These are phyloP conservation scores for Crithidia mellificae DNA, from an alignment of 208 protist genomes.

Conservation along the genomic window DNA sequence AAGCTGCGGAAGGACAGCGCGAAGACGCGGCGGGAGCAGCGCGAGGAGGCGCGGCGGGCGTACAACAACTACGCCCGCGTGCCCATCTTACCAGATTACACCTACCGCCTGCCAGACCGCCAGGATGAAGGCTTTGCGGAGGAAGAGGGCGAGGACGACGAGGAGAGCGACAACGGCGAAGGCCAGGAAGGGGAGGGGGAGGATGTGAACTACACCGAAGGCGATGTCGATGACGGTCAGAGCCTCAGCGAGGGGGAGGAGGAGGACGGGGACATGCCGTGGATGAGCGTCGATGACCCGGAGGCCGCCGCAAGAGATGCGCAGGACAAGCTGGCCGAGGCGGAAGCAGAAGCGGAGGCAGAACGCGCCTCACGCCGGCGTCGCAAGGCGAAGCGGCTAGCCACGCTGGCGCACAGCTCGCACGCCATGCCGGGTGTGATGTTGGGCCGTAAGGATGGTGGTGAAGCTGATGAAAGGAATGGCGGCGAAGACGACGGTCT, in stretches of 20 bases:
- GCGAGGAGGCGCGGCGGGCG: slow-evolving; percentile 79
- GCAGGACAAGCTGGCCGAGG: neutral
- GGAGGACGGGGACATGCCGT: slow-evolving; percentile 29
- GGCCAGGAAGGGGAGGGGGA: slow-evolving; percentile 30
- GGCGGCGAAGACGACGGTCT: no score
- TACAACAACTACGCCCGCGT: slow-evolving; percentile 88
- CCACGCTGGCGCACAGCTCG: slow-evolving; percentile 35
- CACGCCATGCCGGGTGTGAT: slow-evolving; percentile 72
- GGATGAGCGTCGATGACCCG: slow-evolving; percentile 37
- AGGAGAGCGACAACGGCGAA: slow-evolving; percentile 28
- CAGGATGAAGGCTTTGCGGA: slow-evolving; percentile 40
- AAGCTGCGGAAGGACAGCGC: slow-evolving; percentile 69
- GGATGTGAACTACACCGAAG: slow-evolving; percentile 6
- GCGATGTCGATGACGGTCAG: neutral
- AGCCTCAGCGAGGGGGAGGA: slow-evolving; percentile 10
- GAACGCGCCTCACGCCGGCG: slow-evolving; percentile 6
- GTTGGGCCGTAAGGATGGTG: slow-evolving; percentile 22
- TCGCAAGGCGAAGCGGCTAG: slow-evolving; percentile 23
- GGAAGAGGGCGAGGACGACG: slow-evolving; percentile 30
- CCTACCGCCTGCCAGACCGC: slow-evolving; percentile 62
- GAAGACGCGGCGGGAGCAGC: slow-evolving; percentile 71
- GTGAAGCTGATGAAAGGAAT: no score
- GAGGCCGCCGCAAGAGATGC: slow-evolving; percentile 23
- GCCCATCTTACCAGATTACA: slow-evolving; percentile 88
- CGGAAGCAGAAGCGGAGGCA: slow-evolving; percentile 6